These are phyloP conservation scores for Silene coronaria DNA, from an alignment of 179 eudicot genomes.

Conservation along the genomic window DNA sequence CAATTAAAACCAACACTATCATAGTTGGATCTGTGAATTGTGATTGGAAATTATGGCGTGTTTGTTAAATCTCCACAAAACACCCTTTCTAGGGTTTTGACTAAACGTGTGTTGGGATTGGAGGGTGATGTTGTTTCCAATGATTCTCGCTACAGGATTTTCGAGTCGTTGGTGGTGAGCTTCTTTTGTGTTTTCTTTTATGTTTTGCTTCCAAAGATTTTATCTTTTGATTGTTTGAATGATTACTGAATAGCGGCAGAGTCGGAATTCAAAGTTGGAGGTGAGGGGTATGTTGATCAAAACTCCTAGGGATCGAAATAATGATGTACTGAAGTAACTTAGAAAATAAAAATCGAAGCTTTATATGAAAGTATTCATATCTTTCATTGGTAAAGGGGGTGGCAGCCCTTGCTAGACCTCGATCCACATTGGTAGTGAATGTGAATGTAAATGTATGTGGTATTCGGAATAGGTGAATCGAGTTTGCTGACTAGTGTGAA, in stretches of 20 bases:
- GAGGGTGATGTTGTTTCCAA: conserved; percentile 66
- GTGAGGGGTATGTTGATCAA: background rate
- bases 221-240: background rate
- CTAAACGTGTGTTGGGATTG: conserved; percentile 65
- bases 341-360: too few species aligned
- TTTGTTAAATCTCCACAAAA: conserved; percentile 59
- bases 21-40: too few species aligned
- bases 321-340: too few species aligned
- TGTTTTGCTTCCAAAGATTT: background rate
- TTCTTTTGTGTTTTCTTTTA: background rate
- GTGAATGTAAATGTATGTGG: too few species aligned
- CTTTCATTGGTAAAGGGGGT: too few species aligned
- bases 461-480: background rate
- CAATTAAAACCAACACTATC: too few species aligned
- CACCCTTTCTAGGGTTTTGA: conserved; percentile 53
- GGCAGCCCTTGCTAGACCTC: too few species aligned
- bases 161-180: conserved; percentile 48
- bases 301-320: background rate
- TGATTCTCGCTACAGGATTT: conserved; percentile 24
- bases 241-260: background rate
- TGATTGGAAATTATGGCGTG: too few species aligned
- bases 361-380: too few species aligned
- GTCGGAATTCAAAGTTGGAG: background rate
- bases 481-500: background rate
- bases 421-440: too few species aligned